Percentiles rank a stretch among this genome's conserved stretches.
These are phyloP conservation scores for Coix lacrymajobi DNA, from an alignment of 176 grass and related monocot genomes.

Conservation along the genomic window DNA sequence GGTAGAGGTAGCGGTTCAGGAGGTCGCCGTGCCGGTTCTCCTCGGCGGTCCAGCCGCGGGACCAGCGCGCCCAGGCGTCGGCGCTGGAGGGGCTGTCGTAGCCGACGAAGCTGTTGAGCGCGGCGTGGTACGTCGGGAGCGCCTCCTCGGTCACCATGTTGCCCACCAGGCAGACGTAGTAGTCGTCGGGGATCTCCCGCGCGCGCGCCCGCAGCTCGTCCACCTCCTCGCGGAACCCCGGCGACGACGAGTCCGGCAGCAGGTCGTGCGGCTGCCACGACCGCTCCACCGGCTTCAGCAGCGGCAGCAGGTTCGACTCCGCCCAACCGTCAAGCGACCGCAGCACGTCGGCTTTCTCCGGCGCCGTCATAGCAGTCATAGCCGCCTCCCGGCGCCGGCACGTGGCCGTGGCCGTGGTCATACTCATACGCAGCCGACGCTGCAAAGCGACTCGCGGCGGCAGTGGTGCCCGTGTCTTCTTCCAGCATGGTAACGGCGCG, in stretches of 20 bases:
- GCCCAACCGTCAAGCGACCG: slow-evolving; percentile 30
- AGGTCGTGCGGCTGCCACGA: slow-evolving; percentile 48
- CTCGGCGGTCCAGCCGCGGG: slow-evolving; percentile 54
- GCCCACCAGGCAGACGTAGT: slow-evolving; percentile 46
- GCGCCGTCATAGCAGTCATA: background rate
- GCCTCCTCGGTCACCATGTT: slow-evolving; percentile 54
- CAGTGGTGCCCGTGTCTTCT: background rate
- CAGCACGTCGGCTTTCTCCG: slow-evolving; percentile 19
- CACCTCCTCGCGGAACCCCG: slow-evolving; percentile 26
- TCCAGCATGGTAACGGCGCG: background rate
- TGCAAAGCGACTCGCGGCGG: background rate
- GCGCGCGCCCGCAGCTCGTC: slow-evolving; percentile 23
- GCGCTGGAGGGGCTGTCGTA: slow-evolving; percentile 10
- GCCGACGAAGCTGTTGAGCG: slow-evolving; percentile 32
- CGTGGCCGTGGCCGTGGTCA: background rate
- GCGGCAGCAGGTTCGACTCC: slow-evolving; percentile 27
- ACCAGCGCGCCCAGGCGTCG: slow-evolving; percentile 38
- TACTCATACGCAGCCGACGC: background rate
- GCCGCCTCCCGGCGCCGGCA: too few relatives aligned
- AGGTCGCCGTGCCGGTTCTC: slow-evolving; percentile 74
- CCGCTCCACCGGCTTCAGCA: slow-evolving; percentile 31
- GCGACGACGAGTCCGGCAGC: slow-evolving; percentile 21
- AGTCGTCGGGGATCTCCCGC: slow-evolving; percentile 34
- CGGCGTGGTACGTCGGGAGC: slow-evolving; percentile 38
- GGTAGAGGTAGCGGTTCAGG: slow-evolving; percentile 30